Base-by-base conservation (phyloP, 208 protist species). In the Trypanosoma melophagium region DNA sequence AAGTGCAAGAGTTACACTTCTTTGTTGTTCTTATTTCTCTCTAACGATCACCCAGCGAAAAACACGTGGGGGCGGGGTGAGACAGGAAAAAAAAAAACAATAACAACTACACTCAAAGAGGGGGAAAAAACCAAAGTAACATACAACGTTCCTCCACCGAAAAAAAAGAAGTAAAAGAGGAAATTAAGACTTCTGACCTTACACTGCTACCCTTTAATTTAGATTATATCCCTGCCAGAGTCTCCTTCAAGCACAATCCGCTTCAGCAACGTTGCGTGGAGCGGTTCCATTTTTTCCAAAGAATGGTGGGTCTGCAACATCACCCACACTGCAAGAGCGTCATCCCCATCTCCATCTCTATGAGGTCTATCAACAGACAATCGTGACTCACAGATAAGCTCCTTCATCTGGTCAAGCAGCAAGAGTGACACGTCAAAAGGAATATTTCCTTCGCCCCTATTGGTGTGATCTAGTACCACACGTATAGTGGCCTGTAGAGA, bases 381-480 rank as follows among this genome's bases (percentile, higher is more conserved):
- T 44, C 10, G 25, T 3, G 55, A 19, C 9, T 44, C 9, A 41
- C 52, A 40, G 2, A 68, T 25, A 38, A 45, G 66, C 40, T 64
- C 68, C 49, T 82, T 88, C 60, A 84, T 67, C 50, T 69, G 74
- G 35, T 87, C 86, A 40, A 92, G 69, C 7, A 92, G 44, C n/a
- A 80, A 51, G 21, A 89, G 69, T 13, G 86, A 86, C 10, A 64
- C 76, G 13, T 50, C 63, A 42, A 64, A 66, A 0, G 86, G 82
- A 41, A 92, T 63, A 14, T 8, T 21, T 16, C 35, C 53, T 35
- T 58, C 21, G 3, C 19, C 35, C 14, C 25, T 54, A 1, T 61
- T 60, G 12, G 31, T 62, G 31, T 79, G 69, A 12, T 49, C 59
- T 31, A 63, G 40, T 17, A 71, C 14, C 47, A 71, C 69, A 25